Conservation (phyloP, 1,139 yeast genomes). For the Suhomyces kunorum region DNA sequence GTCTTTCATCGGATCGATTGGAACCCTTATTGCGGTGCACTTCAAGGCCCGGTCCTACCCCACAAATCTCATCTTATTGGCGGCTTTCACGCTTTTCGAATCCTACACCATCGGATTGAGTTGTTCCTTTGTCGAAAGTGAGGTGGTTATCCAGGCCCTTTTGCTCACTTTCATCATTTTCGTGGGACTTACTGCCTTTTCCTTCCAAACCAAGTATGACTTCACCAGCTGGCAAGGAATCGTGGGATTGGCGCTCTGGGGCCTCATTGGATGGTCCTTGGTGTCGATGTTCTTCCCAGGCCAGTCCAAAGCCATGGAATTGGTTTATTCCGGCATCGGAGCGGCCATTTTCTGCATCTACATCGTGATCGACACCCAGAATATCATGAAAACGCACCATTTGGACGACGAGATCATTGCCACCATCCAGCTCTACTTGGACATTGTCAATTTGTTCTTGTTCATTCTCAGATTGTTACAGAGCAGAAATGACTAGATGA, state of each 20-base stretch:
- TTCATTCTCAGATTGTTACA: conserved; percentile 71
- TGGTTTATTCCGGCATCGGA: conserved; percentile 70
- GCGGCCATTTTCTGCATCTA: conserved; percentile 74
- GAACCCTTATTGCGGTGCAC: conserved; percentile 59
- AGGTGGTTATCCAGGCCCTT: conserved; percentile 69
- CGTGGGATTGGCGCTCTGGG: conserved; percentile 62
- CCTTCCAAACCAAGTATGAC: conserved; percentile 82
- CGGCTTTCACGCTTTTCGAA: conserved; percentile 72
- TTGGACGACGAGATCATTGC: conserved; percentile 87
- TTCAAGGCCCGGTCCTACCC: conserved; percentile 68
- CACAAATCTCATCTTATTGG: conserved; percentile 53
- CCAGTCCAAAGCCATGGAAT: conserved; percentile 52
- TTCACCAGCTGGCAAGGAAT: conserved; percentile 72
- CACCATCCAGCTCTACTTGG: conserved; percentile 75
- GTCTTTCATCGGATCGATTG: conserved; percentile 60
- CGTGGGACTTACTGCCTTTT: conserved; percentile 72
- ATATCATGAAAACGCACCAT: conserved; percentile 74
- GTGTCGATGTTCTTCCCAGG: conserved; percentile 67
- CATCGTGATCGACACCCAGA: conserved; percentile 79
- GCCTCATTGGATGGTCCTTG: conserved; percentile 71
- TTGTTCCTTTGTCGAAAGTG: conserved; percentile 64
- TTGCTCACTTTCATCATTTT: conserved; percentile 69
- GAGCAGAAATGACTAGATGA: conserved; percentile 39
- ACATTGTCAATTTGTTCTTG: conserved; percentile 76
- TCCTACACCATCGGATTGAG: conserved; percentile 71